Evolutionary conservation across 768 basidiomycete genomes (phyloP).

Genomic region (Dioszegia crocea): DNA sequence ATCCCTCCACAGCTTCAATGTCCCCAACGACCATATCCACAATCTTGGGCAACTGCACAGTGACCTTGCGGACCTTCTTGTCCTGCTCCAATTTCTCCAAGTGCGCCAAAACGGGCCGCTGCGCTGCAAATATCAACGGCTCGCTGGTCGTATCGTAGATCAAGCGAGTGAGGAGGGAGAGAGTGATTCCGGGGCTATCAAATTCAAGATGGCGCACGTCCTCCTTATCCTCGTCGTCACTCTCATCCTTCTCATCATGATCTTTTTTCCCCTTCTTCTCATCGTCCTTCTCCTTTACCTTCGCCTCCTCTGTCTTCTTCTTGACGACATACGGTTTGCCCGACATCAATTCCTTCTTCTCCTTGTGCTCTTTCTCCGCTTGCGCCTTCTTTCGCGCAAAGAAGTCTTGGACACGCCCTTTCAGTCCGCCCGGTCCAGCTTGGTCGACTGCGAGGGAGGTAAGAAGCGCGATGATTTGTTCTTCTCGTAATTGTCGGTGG

Average conservation of each 20-base stretch:
- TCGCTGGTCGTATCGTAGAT: slow-evolving; percentile 33
- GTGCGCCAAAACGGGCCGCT: slow-evolving; percentile 20
- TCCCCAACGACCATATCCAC: slow-evolving; percentile 17
- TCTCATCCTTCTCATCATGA: background rate
- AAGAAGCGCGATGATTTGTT: slow-evolving; percentile 59
- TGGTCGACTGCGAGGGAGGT: background rate
- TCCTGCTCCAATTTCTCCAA: slow-evolving; percentile 37
- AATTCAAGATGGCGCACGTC: background rate
- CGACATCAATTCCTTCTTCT: slow-evolving; percentile 15
- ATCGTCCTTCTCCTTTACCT: background rate
- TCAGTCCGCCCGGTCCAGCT: background rate
- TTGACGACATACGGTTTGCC: slow-evolving; percentile 17
- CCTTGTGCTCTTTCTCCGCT: background rate
- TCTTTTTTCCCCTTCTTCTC: slow-evolving; percentile 7
- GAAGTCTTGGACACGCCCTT: background rate
- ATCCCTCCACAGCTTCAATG: slow-evolving; percentile 21
- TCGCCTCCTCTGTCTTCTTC: slow-evolving; percentile 13
- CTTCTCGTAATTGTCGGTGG: slow-evolving; percentile 76
- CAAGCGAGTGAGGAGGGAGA: slow-evolving; percentile 23
- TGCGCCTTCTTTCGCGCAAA: slow-evolving; percentile 1
- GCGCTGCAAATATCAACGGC: slow-evolving; percentile 22
- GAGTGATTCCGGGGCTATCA: slow-evolving; percentile 5
- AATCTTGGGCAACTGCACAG: slow-evolving; percentile 20
- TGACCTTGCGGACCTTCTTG: slow-evolving; percentile 20
- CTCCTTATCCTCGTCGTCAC: background rate